Conservation (phyloP, 2,329 filamentous ascomycete species). For the Arthroderma sp. region DNA sequence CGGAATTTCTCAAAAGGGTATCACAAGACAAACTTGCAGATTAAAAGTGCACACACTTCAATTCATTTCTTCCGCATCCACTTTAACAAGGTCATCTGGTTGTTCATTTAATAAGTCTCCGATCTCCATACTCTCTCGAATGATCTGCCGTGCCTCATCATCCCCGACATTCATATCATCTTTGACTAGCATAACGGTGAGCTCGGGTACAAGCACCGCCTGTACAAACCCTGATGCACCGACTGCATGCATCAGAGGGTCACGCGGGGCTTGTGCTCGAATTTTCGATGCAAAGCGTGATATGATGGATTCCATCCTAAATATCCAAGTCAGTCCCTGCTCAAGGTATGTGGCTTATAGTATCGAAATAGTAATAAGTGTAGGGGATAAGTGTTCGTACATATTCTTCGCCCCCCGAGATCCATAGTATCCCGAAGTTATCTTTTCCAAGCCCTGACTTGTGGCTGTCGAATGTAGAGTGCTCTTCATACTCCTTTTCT, state of each 20-base stretch:
- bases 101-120: slow-evolving; percentile 58
- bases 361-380: slow-evolving; percentile 5
- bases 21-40: too few relatives aligned
- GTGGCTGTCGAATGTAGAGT: slow-evolving; percentile 44
- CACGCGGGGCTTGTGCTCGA: slow-evolving; percentile 48
- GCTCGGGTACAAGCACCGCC: slow-evolving; percentile 63
- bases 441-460: slow-evolving; percentile 35
- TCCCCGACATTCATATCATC: slow-evolving; percentile 42
- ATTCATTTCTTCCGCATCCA: slow-evolving; percentile 8
- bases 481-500: slow-evolving; percentile 41
- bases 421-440: slow-evolving; percentile 74
- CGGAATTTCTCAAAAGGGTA: too few relatives aligned
- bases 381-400: slow-evolving; percentile 32
- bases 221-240: slow-evolving; percentile 59
- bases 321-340: slow-evolving; percentile 2
- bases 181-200: slow-evolving; percentile 42
- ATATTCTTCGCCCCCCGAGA: slow-evolving; percentile 58
- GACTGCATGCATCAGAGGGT: slow-evolving; percentile 52
- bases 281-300: slow-evolving; percentile 46
- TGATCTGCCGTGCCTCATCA: slow-evolving; percentile 39
- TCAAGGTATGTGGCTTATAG: slow-evolving; percentile 21
- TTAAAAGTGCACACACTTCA: too few relatives aligned
- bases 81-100: slow-evolving; percentile 40
- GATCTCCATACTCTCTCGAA: slow-evolving; percentile 54
- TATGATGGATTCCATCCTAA: slow-evolving; percentile 46